Evolutionary conservation across 202 grass and related monocot genomes (phyloP), one percentile per base, ranked within the genome.

Genomic region (Elaeis oleifera): DNA sequence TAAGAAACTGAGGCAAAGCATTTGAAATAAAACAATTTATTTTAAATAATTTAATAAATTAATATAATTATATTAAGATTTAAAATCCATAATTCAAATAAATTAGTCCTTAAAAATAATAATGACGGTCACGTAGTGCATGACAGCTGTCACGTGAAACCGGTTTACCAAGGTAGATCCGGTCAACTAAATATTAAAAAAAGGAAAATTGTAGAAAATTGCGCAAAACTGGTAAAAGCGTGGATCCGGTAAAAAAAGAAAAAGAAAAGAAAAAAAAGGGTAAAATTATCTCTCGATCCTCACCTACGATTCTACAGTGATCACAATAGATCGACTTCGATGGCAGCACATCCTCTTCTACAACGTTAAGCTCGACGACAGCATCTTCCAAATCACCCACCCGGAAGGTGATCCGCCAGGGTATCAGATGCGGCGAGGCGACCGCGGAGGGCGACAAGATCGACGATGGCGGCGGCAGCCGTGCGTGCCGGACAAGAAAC

Each of bases 261-360:
- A 24, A 22, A 24, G 3, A 24, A 24, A 23, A n/a, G n/a, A n/a
- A 23, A 23, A 23, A 23, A 1, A 3, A 2, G 23, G 23, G 23
- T 24, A 50, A 9, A 62, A 50, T 73, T 58, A 3, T 11, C 59
- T 72, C 69, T 74, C 80, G 57, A 77, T 68, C 58, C 82, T 85
- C 80, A 97, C 92, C 92, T 11, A 97, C 88, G 65, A 97, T 87
- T 86, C 84, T 88, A 79, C 94, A 97, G 74, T 97, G 94, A 60
- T 97, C 94, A 26, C 94, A 97, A 71, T 97, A 92, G 21, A 92
- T 79, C 54, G 94, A 97, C 74, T 79, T 79, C 21, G 87, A 89
- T 83, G 85, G 83, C 69, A 85, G 71, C 61, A 97, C 94, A 64
- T 97, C 88, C 59, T 97, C 94, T 69, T 89, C 94, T 5, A 97